phyloP scores from a whole-genome alignment of 345 rosid species.

The Eucalyptus virginea region DNA sequence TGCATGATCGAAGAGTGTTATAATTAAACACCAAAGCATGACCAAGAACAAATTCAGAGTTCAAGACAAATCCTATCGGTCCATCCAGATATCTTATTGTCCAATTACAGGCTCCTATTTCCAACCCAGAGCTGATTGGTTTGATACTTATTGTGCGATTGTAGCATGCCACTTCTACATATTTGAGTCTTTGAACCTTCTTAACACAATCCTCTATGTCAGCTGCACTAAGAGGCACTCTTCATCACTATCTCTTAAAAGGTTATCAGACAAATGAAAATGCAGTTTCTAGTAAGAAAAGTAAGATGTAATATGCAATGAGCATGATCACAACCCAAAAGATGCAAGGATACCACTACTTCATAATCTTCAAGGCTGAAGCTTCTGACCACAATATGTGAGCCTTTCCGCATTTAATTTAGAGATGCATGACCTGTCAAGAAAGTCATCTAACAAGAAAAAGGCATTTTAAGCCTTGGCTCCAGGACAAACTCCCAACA shows the following conservation, averaged over 20 bases:
- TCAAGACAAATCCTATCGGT: slow-evolving; percentile 38
- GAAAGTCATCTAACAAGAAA: background rate
- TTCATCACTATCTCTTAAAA: background rate
- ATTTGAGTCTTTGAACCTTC: slow-evolving; percentile 55
- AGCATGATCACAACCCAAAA: background rate
- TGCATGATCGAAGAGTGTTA: slow-evolving; percentile 34
- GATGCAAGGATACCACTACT: background rate
- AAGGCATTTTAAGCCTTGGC: background rate
- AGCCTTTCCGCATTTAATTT: background rate
- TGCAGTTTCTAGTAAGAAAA: background rate
- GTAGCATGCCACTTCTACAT: slow-evolving; percentile 70
- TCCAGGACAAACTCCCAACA: background rate
- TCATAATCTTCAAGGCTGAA: background rate
- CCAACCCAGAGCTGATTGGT: slow-evolving; percentile 77
- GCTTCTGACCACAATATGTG: background rate
- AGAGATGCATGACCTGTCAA: background rate
- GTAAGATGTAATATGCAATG: background rate
- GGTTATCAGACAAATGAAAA: background rate
- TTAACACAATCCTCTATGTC: slow-evolving; percentile 55
- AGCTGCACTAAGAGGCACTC: slow-evolving; percentile 40
- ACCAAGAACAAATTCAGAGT: slow-evolving; percentile 43
- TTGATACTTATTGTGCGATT: slow-evolving; percentile 57
- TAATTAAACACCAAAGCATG: slow-evolving; percentile 40
- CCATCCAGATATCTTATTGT: slow-evolving; percentile 38
- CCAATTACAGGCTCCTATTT: slow-evolving; percentile 96